phyloP scores from a whole-genome alignment of 2,329 filamentous ascomycete species.

The Colletotrichum tropicale region DNA sequence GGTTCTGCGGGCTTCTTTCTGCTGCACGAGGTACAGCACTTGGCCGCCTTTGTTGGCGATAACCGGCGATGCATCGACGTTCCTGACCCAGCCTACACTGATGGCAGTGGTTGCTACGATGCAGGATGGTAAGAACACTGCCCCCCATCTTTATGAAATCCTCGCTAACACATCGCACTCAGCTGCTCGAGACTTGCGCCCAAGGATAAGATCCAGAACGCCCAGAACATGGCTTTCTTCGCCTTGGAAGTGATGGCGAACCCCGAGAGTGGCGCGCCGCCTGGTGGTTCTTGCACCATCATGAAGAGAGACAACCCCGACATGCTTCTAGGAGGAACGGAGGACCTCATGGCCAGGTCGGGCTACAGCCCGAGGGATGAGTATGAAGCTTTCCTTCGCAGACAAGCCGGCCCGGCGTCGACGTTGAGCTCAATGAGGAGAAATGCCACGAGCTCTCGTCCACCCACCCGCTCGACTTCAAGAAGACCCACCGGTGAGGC shows the following conservation, averaged over 20 bases:
- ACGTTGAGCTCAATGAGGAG: not conserved
- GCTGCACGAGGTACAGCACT: not conserved
- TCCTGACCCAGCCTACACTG: not conserved
- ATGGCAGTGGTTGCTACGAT: not conserved
- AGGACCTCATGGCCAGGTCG: not conserved
- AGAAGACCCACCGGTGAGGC: not conserved
- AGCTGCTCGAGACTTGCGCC: not conserved
- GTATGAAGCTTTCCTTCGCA: not conserved
- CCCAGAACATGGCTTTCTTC: not conserved
- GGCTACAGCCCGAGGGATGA: not conserved
- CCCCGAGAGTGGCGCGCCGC: not conserved
- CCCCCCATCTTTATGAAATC: fast-evolving
- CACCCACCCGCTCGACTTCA: not conserved
- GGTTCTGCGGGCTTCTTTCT: not conserved
- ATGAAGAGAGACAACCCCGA: not conserved
- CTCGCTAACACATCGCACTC: not conserved
- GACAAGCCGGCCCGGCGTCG: not conserved
- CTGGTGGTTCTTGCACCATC: not conserved
- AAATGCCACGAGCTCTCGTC: not conserved
- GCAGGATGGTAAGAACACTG: not conserved
- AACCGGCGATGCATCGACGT: not conserved
- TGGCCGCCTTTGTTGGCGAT: not conserved
- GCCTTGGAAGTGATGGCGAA: not conserved
- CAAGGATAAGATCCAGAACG: not conserved
- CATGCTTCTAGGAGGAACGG: not conserved